These are phyloP conservation scores for Stephania japonica DNA, from an alignment of 164 flowering plant species.

Conservation along the genomic window DNA sequence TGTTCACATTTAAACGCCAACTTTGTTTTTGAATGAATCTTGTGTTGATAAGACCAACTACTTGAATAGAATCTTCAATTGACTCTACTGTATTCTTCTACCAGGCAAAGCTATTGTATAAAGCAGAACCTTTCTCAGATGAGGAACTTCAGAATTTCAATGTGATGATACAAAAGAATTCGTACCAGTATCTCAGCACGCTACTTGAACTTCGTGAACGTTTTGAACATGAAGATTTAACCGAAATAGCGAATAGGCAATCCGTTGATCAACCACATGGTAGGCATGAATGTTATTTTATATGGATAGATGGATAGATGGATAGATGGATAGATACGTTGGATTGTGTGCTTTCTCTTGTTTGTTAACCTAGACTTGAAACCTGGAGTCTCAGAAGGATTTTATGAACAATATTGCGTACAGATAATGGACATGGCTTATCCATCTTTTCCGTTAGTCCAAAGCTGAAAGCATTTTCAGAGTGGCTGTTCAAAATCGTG, in stretches of 20 bases:
- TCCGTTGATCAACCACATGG: slow-evolving; percentile 27
- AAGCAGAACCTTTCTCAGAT: slow-evolving; percentile 55
- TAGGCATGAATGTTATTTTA: slow-evolving; percentile 16
- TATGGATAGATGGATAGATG: no score
- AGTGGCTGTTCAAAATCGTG: slow-evolving; percentile 88
- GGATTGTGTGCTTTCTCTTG: neutral
- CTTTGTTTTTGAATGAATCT: neutral
- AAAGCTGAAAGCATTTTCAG: slow-evolving; percentile 73
- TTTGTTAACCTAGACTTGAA: neutral
- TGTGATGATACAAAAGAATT: slow-evolving; percentile 72
- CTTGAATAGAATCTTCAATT: slow-evolving; percentile 2
- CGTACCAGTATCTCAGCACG: slow-evolving; percentile 74
- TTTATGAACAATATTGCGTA: slow-evolving; percentile 29
- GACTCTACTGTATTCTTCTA: slow-evolving; percentile 8
- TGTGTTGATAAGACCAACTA: neutral
- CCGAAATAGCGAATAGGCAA: slow-evolving; percentile 25
- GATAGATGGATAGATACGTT: no score
- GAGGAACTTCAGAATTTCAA: slow-evolving; percentile 78
- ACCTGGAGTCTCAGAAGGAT: slow-evolving; percentile 6
- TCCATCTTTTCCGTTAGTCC: slow-evolving; percentile 57
- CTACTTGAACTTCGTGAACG: slow-evolving; percentile 97
- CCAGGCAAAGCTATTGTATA: slow-evolving; percentile 90
- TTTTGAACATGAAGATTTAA: slow-evolving; percentile 76
- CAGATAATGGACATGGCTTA: slow-evolving; percentile 20
- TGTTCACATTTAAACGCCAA: neutral